Percentiles rank a stretch among this genome's conserved stretches.
Evolutionary conservation across 2,329 filamentous ascomycete genomes (phyloP).

Genomic region (Xylariaceae sp.): DNA sequence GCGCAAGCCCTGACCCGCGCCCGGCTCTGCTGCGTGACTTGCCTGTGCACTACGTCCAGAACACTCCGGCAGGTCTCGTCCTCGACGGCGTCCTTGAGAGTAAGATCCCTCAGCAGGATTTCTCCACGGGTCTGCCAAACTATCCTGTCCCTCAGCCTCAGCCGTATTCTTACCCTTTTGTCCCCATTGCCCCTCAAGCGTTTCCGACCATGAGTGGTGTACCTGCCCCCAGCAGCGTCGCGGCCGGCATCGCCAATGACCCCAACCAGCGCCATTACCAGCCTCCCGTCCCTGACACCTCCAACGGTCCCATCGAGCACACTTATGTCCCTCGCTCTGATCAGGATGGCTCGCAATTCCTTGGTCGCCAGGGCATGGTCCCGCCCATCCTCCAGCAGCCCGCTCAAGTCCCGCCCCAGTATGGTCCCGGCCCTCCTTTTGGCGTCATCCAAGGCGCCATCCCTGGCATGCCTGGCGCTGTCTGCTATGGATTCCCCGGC

Average conservation of each 20-base stretch:
- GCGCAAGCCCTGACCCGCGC: too few relatives aligned
- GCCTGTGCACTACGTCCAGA: conserved; percentile 5
- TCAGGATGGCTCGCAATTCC: conserved; percentile 26
- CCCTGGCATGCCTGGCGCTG: too few relatives aligned
- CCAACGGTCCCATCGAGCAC: conserved; percentile 51
- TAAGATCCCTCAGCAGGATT: conserved; percentile 14
- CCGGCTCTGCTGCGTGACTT: too few relatives aligned
- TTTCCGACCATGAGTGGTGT: too few relatives aligned
- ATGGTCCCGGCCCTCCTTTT: too few relatives aligned
- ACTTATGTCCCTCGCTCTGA: conserved; percentile 54
- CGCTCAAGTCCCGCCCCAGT: too few relatives aligned
- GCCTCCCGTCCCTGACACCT: conserved; percentile 56
- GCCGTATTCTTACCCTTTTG: conserved; percentile 9
- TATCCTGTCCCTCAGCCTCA: conserved; percentile 6
- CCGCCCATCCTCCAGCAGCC: too few relatives aligned
- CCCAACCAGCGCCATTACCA: conserved; percentile 48
- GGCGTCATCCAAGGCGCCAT: too few relatives aligned
- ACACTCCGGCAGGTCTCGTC: conserved; percentile 15
- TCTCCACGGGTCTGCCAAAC: conserved; percentile 8
- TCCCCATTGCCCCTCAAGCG: conserved; percentile 11
- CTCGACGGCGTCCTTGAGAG: conserved; percentile 17
- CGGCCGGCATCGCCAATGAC: conserved; percentile 39
- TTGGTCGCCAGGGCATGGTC: conserved; percentile 17
- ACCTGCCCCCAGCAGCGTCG: conserved; percentile 38
- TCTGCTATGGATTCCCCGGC: too few relatives aligned